Percentiles rank a stretch among this genome's conserved stretches.
phyloP scores from a whole-genome alignment of 2,329 filamentous ascomycete species.

The Cercospora janseana region DNA sequence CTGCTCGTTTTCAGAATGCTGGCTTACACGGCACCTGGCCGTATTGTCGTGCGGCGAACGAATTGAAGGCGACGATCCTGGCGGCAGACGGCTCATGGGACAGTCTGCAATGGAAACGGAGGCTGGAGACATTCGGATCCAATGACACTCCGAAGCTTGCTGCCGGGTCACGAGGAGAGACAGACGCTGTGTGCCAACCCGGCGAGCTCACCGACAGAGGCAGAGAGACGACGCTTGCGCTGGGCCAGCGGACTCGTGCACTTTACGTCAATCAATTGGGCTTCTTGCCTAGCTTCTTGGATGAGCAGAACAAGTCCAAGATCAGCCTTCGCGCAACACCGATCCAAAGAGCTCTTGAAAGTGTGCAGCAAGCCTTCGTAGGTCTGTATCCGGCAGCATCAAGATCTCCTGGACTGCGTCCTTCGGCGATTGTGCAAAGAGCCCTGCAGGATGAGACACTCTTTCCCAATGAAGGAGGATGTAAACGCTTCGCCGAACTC shows the following conservation, averaged over 20 bases:
- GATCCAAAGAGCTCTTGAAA: slow-evolving; percentile 52
- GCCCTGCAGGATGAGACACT: slow-evolving; percentile 50
- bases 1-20: slow-evolving; percentile 76
- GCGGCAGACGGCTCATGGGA: slow-evolving; percentile 58
- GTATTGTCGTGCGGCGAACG: slow-evolving; percentile 76
- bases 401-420: slow-evolving; percentile 43
- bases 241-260: slow-evolving; percentile 49
- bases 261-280: slow-evolving; percentile 52
- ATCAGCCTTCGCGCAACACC: slow-evolving; percentile 51
- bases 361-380: slow-evolving; percentile 51
- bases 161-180: slow-evolving; percentile 63
- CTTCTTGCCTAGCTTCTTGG: slow-evolving; percentile 49
- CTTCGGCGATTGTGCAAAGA: slow-evolving; percentile 47
- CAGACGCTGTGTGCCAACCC: slow-evolving; percentile 76
- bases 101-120: slow-evolving; percentile 62
- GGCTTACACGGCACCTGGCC: slow-evolving; percentile 65
- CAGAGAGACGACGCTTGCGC: slow-evolving; percentile 49
- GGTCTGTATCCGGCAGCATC: slow-evolving; percentile 49
- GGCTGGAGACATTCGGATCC: slow-evolving; percentile 76
- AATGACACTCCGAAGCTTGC: slow-evolving; percentile 63
- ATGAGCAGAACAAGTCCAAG: slow-evolving; percentile 36
- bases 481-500: slow-evolving; percentile 49
- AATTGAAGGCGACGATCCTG: slow-evolving; percentile 63
- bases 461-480: slow-evolving; percentile 51
- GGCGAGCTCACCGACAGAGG: slow-evolving; percentile 53